phyloP scores from a whole-genome alignment of 305 asterid genomes.

The Rubia peregrina region DNA sequence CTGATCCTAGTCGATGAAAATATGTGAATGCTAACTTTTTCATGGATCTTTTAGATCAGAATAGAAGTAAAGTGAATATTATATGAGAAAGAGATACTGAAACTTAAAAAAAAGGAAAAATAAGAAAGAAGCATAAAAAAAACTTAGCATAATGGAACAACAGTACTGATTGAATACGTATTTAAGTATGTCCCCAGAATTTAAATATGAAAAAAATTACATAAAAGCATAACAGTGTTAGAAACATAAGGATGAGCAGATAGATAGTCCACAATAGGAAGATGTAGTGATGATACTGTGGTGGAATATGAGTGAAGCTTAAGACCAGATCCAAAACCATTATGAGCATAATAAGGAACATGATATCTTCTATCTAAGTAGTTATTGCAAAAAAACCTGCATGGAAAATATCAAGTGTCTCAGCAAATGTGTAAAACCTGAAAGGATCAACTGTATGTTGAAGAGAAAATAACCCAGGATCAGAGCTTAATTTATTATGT shows the following conservation, averaged over 20 bases:
- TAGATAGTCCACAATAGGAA: too few relatives aligned
- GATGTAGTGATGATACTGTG: too few relatives aligned
- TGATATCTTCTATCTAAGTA: conserved; percentile 95
- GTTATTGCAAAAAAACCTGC: conserved; percentile 93
- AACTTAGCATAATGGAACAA: not conserved
- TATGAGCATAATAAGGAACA: conserved; percentile 70
- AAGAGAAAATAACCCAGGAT: not conserved
- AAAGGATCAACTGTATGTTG: not conserved
- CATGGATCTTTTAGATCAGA: conserved; percentile 44
- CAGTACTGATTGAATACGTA: not conserved
- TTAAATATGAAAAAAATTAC: not conserved
- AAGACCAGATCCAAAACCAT: conserved; percentile 47
- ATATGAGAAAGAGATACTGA: not conserved
- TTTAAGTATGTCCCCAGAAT: not conserved
- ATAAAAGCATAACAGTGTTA: not conserved
- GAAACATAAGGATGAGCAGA: too few relatives aligned
- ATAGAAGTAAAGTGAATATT: conserved; percentile 5
- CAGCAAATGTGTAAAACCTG: not conserved
- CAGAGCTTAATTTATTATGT: too few relatives aligned
- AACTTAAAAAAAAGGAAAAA: not conserved
- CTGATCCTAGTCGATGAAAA: conserved; percentile 55
- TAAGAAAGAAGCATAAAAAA: not conserved
- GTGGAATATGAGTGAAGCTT: too few relatives aligned
- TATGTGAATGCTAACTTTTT: conserved; percentile 52
- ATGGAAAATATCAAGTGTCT: conserved; percentile 11